A percentile compares a stretch with the other conserved stretches of the same genome.
Evolutionary conservation across 345 rosid genomes (phyloP).

Genomic region (Acer yangbiense): DNA sequence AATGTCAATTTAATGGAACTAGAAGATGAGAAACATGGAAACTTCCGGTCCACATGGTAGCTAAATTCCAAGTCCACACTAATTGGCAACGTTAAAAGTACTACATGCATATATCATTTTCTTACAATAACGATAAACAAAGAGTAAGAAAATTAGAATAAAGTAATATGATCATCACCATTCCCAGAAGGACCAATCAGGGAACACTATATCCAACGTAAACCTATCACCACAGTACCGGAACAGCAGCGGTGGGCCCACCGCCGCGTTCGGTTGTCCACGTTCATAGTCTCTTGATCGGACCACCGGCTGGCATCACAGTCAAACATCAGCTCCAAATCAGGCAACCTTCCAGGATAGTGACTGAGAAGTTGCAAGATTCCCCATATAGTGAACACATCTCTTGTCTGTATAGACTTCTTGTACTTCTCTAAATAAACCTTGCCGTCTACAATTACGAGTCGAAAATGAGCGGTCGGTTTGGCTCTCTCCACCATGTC

Average conservation of each 20-base stretch:
- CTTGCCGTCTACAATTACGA: conserved; percentile 44
- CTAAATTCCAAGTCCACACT: neutral
- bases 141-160: neutral
- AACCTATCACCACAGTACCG: conserved; percentile 48
- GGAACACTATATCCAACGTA: conserved; percentile 49
- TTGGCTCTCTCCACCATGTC: conserved; percentile 57
- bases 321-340: conserved; percentile 63
- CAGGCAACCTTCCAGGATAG: conserved; percentile 62
- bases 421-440: conserved; percentile 40
- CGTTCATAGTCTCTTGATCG: conserved; percentile 21
- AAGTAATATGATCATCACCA: conserved; percentile 35
- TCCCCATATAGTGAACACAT: conserved; percentile 61
- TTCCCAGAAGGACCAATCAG: conserved; percentile 81
- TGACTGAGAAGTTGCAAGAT: conserved; percentile 53
- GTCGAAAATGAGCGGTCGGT: conserved; percentile 41
- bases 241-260: conserved; percentile 52
- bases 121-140: neutral
- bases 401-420: conserved; percentile 52
- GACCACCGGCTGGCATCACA: conserved; percentile 47
- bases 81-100: neutral
- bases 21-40: too few relatives aligned
- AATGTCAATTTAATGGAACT: neutral
- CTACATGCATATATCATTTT: neutral
- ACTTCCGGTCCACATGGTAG: neutral
- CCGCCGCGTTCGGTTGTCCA: conserved; percentile 25